Evolutionary conservation across 2,329 filamentous ascomycete genomes (phyloP), one percentile per base, ranked within the genome.

Genomic region (Xylariaceae sp.): DNA sequence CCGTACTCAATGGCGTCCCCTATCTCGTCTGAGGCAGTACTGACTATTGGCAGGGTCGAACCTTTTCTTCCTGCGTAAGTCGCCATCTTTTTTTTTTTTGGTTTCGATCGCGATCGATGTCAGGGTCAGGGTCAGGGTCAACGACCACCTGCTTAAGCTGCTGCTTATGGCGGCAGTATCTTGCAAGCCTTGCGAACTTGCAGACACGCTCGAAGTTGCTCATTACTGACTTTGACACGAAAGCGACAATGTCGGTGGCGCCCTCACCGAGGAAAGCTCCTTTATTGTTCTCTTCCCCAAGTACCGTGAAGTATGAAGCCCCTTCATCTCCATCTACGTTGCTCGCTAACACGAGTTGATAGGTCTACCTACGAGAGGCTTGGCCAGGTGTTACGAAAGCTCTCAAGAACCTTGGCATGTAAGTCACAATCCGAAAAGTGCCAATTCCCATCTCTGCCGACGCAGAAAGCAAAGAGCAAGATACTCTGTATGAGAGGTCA

Each of bases 371-470:
- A 58, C 92, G 90, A 72, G 90, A 96, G 56, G 67, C 66, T 11
- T 99, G 94, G 94, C 91, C 93, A 2, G 82, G 95, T 51, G 85
- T 99, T 60, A 97, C 92, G 34, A 88, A 88, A 69, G 82, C 90
- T 0, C 85, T 99, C 61, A 90, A 96, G 70, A 95, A 94, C 75
- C 80, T 83, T 58, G 92, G 92, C 65, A 91, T 99, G 58, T 63
- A 30, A 58, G 61, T 63, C 8, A 18, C 47, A 45, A 17, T 8
- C 39, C n/a, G 35, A 48, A 5, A 18, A 6, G 35, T 23, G 18
- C n/a, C 11, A 15, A n/a, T 9, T 48, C 3, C 10, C 35, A 30
- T 56, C 53, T 51, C n/a, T 7, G 23, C n/a, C 13, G 18, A 45
- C 41, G 50, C 4, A 35, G 15, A 18, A 37, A 39, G 34, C 34